Percentiles rank a stretch among this genome's conserved stretches.
These are phyloP conservation scores for Acer saccharum DNA, from an alignment of 345 rosid genomes.

Conservation along the genomic window DNA sequence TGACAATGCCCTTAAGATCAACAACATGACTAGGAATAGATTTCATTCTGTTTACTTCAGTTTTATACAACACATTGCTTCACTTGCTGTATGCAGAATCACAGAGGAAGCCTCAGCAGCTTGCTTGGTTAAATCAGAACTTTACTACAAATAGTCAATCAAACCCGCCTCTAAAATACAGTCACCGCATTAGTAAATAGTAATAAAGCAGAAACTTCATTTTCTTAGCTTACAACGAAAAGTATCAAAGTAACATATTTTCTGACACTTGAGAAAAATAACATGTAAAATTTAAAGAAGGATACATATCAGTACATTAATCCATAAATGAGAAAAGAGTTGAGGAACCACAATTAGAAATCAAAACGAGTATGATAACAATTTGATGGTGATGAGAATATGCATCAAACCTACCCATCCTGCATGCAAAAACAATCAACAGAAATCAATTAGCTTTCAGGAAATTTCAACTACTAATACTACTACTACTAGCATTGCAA, in stretches of 20 bases:
- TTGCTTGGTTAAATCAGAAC: background rate
- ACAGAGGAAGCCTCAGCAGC: background rate
- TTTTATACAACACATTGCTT: background rate
- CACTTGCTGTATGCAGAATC: background rate
- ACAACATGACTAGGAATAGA: background rate
- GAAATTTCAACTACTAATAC: background rate
- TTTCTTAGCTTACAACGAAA: background rate
- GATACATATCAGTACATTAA: background rate
- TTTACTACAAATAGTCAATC: background rate
- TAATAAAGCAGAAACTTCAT: background rate
- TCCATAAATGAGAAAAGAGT: background rate
- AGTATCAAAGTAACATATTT: background rate
- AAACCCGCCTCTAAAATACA: background rate
- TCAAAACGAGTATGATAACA: background rate
- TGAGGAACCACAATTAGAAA: constrained; percentile 24
- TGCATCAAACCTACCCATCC: constrained; percentile 67
- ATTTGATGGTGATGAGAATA: constrained; percentile 6
- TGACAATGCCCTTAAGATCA: background rate
- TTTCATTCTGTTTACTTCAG: background rate
- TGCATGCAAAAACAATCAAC: constrained; percentile 38
- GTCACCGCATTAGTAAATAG: background rate
- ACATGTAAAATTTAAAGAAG: background rate
- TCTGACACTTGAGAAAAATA: background rate
- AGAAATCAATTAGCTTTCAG: constrained; percentile 3
- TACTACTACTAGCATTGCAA: background rate